A percentile compares a stretch with the other conserved stretches of the same genome.
These are phyloP conservation scores for Cadophora sp. DNA, from an alignment of 2,329 filamentous ascomycete genomes.

Conservation along the genomic window DNA sequence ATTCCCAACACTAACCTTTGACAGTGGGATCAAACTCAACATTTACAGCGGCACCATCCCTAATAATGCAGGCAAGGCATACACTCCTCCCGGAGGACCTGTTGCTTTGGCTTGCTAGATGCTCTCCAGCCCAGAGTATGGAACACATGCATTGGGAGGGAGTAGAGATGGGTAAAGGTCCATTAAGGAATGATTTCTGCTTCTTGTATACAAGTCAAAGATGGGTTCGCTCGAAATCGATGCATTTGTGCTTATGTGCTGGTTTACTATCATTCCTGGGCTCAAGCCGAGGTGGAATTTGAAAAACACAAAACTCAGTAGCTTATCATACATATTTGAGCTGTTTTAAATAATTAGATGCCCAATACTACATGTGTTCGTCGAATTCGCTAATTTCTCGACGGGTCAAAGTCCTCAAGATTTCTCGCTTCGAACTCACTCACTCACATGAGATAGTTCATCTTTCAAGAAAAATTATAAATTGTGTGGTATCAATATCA, in stretches of 20 bases:
- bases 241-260: neutral
- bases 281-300: neutral
- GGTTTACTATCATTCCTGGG: neutral
- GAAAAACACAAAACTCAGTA: too few species aligned
- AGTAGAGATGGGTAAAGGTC: too few species aligned
- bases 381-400: too few species aligned
- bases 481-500: slow-evolving; percentile 1
- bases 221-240: neutral
- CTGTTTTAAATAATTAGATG: too few species aligned
- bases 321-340: too few species aligned
- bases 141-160: neutral
- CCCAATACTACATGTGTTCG: too few species aligned
- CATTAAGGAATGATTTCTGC: neutral
- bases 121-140: neutral
- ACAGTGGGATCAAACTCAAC: slow-evolving; percentile 44
- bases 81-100: slow-evolving; percentile 50
- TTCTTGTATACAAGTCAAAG: slow-evolving; percentile 2
- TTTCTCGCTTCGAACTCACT: too few species aligned
- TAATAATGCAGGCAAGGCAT: slow-evolving; percentile 50
- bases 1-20: slow-evolving; percentile 31
- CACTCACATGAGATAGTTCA: too few species aligned
- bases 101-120: slow-evolving; percentile 44
- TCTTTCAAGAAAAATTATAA: too few species aligned
- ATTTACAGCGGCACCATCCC: slow-evolving; percentile 49
- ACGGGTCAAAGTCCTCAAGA: too few species aligned